phyloP scores from a whole-genome alignment of 441 rosid genomes.

The Eruca vesicaria region DNA sequence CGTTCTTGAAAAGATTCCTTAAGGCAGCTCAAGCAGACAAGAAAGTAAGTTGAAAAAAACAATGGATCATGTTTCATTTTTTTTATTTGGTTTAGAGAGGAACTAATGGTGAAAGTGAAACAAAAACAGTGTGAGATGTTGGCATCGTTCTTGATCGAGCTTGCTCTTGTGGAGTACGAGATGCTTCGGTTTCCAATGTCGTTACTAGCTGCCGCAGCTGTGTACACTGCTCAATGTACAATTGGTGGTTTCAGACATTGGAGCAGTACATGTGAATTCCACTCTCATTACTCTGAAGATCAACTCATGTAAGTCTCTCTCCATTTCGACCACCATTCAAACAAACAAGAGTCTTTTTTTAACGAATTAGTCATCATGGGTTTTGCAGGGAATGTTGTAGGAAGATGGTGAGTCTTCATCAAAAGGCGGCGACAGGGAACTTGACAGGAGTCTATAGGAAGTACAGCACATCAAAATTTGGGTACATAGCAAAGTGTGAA shows the following conservation, averaged over 20 bases:
- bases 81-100: neutral
- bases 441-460: conserved; percentile 87
- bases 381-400: conserved; percentile 69
- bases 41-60: conserved; percentile 46
- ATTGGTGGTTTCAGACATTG: conserved; percentile 59
- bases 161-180: conserved; percentile 74
- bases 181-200: conserved; percentile 80
- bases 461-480: conserved; percentile 68
- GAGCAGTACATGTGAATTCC: conserved; percentile 71
- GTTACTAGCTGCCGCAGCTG: conserved; percentile 74
- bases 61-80: neutral
- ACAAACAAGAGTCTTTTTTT: neutral
- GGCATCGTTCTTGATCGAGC: conserved; percentile 81
- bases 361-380: neutral
- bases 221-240: conserved; percentile 73
- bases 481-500: conserved; percentile 59
- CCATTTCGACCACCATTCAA: neutral
- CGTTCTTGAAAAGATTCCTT: conserved; percentile 79
- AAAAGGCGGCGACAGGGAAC: conserved; percentile 58
- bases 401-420: conserved; percentile 65
- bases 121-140: conserved; percentile 66
- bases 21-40: conserved; percentile 86
- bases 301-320: conserved; percentile 75
- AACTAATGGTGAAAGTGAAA: conserved; percentile 5
- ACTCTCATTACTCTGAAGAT: conserved; percentile 62